Evolutionary conservation across 495 filamentous ascomycete genomes (phyloP), one percentile per base, ranked within the genome.

Genomic region (Xylaria nigripes): DNA sequence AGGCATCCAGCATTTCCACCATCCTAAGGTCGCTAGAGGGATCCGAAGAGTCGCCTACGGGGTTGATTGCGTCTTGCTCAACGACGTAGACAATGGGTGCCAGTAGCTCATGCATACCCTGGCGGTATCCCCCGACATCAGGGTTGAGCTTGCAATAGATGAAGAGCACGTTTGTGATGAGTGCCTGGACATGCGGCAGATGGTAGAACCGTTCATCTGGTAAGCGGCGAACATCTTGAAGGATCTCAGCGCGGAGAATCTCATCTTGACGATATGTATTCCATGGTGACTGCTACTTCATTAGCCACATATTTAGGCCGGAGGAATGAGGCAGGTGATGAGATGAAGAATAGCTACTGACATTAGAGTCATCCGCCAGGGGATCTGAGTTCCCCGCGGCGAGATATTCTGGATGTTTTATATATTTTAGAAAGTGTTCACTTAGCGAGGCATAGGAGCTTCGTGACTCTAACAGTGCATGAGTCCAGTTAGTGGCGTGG

Each of bases 41-140:
- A 18, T 69, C 61, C 3, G 58, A 57, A 13, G 47, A 30, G 3
- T 49, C 52, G 19, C 65, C 61, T 1, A 56, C 47, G 2, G 64
- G 60, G 19, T 77, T 64, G 29, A 94, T 73, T 6, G 94, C 85
- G 69, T 98, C 93, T 54, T 83, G 78, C 50, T 89, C 84, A 12
- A 98, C 73, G 9, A 89, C 87, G 83, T 90, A 95, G 9, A 97
- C 72, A 25, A 98, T 83, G 3, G 94, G 92, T 0, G 92, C 93
- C 18, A 96, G 75, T 21, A 98, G 68, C 68, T 98, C 93, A 65
- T 98, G 93, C 90, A 98, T 97, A 16, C 93, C 93, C 71, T 98
- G 93, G 23, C 94, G 82, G 61, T 98, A 98, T 1, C 77, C 77
- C 16, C 90, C 86, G 41, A 92, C 74, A 59, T 86, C 85, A 12